phyloP scores from a whole-genome alignment of 345 rosid genomes.

The Mallotus nudiflorus region DNA sequence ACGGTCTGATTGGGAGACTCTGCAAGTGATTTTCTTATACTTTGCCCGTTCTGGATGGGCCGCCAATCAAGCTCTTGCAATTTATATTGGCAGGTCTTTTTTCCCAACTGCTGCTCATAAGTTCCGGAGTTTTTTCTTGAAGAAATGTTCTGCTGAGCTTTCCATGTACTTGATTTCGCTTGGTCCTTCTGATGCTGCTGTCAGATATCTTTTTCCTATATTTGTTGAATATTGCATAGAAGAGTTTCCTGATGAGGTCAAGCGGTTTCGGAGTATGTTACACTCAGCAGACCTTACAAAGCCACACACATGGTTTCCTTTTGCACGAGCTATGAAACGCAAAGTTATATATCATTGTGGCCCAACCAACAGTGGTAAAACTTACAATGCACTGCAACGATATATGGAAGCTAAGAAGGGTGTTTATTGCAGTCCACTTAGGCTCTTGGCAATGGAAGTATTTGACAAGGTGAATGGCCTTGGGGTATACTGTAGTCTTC shows the following conservation, averaged over 20 bases:
- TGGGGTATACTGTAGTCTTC: conserved; percentile 90
- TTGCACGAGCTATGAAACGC: conserved; percentile 89
- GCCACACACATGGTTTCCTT: conserved; percentile 93
- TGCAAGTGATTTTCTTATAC: conserved; percentile 49
- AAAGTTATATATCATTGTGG: conserved; percentile 91
- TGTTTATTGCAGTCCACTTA: conserved; percentile 86
- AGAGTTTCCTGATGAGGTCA: conserved; percentile 75
- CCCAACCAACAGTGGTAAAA: conserved; percentile 95
- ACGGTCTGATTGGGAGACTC: conserved; percentile 40
- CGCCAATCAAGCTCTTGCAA: conserved; percentile 79
- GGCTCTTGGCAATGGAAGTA: conserved; percentile 98
- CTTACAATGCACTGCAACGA: conserved; percentile 81
- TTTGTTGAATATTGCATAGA: conserved; percentile 84
- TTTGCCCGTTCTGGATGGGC: conserved; percentile 79
- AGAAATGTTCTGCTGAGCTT: conserved; percentile 50
- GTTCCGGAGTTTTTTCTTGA: conserved; percentile 51
- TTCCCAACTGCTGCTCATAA: conserved; percentile 68
- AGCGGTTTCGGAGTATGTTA: conserved; percentile 55
- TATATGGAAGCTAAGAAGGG: conserved; percentile 92
- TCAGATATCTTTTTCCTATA: conserved; percentile 75
- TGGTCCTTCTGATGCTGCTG: conserved; percentile 67
- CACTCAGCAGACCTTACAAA: conserved; percentile 81
- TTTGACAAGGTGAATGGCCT: conserved; percentile 87
- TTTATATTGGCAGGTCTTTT: conserved; percentile 79
- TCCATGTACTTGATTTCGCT: conserved; percentile 50